Evolutionary conservation across 192 early-diverging fungal species (phyloP).

Genomic region (Coemansia pectinata): DNA sequence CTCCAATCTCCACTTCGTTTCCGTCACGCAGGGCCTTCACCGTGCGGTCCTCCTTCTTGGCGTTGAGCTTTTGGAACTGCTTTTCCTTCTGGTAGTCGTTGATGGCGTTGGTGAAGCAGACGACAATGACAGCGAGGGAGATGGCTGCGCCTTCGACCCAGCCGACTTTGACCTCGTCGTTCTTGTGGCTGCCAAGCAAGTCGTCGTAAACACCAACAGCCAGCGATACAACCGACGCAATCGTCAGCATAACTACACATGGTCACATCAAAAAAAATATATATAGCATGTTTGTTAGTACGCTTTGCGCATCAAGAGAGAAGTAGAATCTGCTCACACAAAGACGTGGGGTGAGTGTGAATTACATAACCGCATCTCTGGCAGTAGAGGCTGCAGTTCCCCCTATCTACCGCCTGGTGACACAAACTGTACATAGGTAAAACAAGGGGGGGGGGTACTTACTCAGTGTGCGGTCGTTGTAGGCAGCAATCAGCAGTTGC

Average conservation of each 20-base stretch:
- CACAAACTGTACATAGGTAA: background rate
- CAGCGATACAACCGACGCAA: constrained; percentile 82
- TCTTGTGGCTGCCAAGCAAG: constrained; percentile 59
- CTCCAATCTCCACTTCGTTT: constrained; percentile 68
- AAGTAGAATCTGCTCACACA: background rate
- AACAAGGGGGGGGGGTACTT: constrained; percentile 16
- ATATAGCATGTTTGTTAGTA: constrained; percentile 9
- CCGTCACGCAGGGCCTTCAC: constrained; percentile 80
- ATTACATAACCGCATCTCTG: background rate
- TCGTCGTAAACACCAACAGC: constrained; percentile 87
- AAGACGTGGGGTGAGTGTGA: background rate
- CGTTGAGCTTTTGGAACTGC: constrained; percentile 85
- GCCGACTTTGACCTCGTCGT: constrained; percentile 73
- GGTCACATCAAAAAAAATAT: background rate
- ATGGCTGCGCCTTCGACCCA: constrained; percentile 87
- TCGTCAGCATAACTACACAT: constrained; percentile 74
- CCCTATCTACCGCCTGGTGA: background rate
- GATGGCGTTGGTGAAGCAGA: constrained; percentile 86
- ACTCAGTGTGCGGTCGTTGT: constrained; percentile 71
- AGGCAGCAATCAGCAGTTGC: constrained; percentile 59
- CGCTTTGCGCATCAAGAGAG: background rate
- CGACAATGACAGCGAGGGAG: constrained; percentile 78
- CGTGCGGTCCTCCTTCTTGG: constrained; percentile 80
- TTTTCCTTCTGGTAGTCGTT: constrained; percentile 91
- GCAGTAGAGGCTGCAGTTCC: background rate